These are phyloP conservation scores for Euphrasia confusa DNA, from an alignment of 257 asterid species.

Conservation along the genomic window DNA sequence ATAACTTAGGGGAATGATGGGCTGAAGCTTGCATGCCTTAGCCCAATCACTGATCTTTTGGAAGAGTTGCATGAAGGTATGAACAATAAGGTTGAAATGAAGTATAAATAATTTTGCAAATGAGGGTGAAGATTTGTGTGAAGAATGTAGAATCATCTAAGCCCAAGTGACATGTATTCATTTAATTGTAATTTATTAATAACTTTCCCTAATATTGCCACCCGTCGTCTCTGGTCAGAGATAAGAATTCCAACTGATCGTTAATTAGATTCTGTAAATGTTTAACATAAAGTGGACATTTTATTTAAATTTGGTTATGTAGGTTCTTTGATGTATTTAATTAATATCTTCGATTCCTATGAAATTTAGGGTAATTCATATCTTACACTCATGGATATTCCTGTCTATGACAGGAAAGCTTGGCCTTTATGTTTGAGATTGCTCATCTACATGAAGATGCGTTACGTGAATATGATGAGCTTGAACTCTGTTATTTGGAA, in stretches of 20 bases:
- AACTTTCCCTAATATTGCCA: conserved; percentile 6
- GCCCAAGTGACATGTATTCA: conserved; percentile 2
- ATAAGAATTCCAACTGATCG: conserved; percentile 13
- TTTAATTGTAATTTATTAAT: conserved; percentile 1
- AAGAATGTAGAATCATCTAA: conserved; percentile 1
- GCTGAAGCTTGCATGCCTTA: conserved; percentile 4
- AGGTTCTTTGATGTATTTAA: conserved; percentile 9
- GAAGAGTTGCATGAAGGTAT: conserved; percentile 15
- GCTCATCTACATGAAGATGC: conserved; percentile 98
- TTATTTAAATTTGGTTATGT: not conserved
- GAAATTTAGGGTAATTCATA: conserved; percentile 9
- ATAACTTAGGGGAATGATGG: conserved; percentile 12
- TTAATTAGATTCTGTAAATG: conserved; percentile 17
- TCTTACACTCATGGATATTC: conserved; percentile 23
- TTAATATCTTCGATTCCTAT: conserved; percentile 12
- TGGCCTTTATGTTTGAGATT: conserved; percentile 98
- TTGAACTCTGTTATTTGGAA: conserved; percentile 97
- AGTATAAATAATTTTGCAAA: not conserved
- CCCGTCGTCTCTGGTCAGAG: conserved; percentile 10
- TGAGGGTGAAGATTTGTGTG: conserved; percentile 14
- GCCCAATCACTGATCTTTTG: conserved; percentile 13
- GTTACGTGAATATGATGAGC: conserved; percentile 95
- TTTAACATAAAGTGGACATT: not conserved
- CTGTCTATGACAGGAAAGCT: conserved; percentile 66
- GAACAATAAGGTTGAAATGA: not conserved